A percentile compares a stretch with the other conserved stretches of the same genome.
phyloP scores from a whole-genome alignment of 1,284 basidiomycete species.

The Stereum hirsutum region DNA sequence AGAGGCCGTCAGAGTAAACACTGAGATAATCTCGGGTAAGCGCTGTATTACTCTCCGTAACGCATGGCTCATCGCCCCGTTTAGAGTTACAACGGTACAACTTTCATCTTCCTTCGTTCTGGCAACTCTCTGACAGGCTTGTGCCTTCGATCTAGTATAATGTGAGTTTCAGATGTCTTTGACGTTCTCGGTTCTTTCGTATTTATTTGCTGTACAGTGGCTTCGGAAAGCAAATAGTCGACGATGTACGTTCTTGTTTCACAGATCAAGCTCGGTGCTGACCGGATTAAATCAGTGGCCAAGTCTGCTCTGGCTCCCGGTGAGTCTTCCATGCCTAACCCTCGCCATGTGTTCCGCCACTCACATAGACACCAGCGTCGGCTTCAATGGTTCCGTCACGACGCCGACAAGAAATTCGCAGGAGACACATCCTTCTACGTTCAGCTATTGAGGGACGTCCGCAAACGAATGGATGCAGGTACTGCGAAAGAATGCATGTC shows the following conservation, averaged over 20 bases:
- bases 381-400: conserved; percentile 14
- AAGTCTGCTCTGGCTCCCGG: conserved; percentile 8
- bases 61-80: no score
- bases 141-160: no score
- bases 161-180: no score
- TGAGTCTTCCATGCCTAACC: conserved; percentile 3
- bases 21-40: conserved; percentile 6
- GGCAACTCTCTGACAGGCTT: no score
- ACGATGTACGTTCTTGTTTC: no score
- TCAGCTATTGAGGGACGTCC: conserved; percentile 8
- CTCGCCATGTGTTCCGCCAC: background rate
- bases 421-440: conserved; percentile 7
- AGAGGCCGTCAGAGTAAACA: conserved; percentile 15
- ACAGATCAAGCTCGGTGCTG: no score
- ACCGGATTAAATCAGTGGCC: conserved; percentile 4
- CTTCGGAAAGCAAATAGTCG: no score
- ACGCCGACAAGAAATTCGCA: conserved; percentile 4
- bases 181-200: no score
- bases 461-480: conserved; percentile 6
- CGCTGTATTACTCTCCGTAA: no score
- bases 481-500: conserved; percentile 11
- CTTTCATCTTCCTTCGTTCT: no score
- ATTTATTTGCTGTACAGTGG: no score
- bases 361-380: conserved; percentile 4
- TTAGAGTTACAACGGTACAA: no score